Evolutionary conservation across 352 stramenopile species (phyloP).

Genomic region (Phytophthora agathidicida): DNA sequence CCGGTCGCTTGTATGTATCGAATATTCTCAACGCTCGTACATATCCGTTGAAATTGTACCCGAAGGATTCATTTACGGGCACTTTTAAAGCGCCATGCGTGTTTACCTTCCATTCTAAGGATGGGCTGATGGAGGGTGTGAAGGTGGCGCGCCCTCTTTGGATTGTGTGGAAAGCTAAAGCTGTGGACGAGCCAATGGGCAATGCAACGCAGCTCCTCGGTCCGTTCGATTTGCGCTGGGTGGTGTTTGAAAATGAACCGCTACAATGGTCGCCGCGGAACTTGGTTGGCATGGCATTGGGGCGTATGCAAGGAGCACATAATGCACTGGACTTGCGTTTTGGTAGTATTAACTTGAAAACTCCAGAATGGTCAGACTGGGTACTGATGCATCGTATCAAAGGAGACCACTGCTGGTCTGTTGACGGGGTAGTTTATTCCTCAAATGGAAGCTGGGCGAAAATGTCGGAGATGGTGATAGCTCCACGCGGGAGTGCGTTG

Average conservation of each 20-base stretch:
- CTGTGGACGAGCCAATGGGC: not conserved
- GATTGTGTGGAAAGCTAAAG: constrained; percentile 1
- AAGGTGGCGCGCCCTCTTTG: constrained; percentile 11
- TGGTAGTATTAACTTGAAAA: not conserved
- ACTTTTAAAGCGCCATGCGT: constrained; percentile 11
- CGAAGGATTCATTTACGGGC: not conserved
- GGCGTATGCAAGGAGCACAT: not conserved
- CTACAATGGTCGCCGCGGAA: not conserved
- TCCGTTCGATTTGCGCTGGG: constrained; percentile 9
- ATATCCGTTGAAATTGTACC: not conserved
- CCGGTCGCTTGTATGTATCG: not conserved
- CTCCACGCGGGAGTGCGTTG: not conserved
- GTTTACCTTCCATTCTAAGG: constrained; percentile 3
- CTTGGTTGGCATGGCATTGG: not conserved
- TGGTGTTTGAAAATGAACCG: constrained; percentile 14
- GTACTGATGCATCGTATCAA: constrained; percentile 13
- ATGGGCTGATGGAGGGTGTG: not conserved
- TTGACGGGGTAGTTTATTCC: not conserved
- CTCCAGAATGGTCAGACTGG: constrained; percentile 13
- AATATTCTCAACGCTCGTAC: no score
- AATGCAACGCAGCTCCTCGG: constrained; percentile 7
- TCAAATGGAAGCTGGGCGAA: constrained; percentile 6
- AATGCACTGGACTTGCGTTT: not conserved
- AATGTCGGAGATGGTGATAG: constrained; percentile 4
- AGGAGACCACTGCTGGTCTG: not conserved